Evolutionary conservation across 208 protist species (phyloP), one percentile per base, ranked within the genome.

Genomic region (Herpetomonas samuelpessoai): DNA sequence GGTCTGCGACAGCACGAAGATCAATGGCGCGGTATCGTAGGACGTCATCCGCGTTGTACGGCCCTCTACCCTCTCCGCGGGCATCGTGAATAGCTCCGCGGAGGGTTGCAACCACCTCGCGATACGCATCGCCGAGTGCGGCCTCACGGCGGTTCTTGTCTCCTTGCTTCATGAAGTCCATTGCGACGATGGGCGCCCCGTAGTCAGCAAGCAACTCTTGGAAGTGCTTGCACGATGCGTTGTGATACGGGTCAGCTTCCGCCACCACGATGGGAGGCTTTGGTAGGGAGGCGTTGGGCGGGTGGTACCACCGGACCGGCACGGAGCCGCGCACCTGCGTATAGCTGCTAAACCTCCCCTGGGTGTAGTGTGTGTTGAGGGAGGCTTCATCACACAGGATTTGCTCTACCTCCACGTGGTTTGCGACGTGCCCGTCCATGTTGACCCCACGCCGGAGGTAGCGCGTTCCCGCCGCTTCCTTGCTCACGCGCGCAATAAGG

Each of bases 401-500:
- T 62, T 96, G 91, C 69, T 96, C 91, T 27, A 91, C 75, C 61
- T 96, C 87, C 14, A 96, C 91, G 52, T 92, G 81, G 62, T 96
- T 96, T 16, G 91, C 91, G 44, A 88, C 87, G 60, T 89, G 57
- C 26, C 82, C 80, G 47, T 85, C 68, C 50, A 86, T 79, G 67
- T 71, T 91, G n/a, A 98, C 75, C 1, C 98, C 98, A 58, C 98
- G 90, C 48, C 98, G 97, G 14, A 98, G 70, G 66, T 97, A 98
- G 25, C 98, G 87, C 29, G 93, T 82, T 14, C 98, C 98, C 4
- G 97, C 96, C 61, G 86, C 97, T 45, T 92, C 73, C 47, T 96
- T 86, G 49, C 85, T 95, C 28, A 91, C 71, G 22, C 98, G 79
- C 18, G 89, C 96, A 47, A 99, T 97, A 1, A 99, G 68, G 0